Evolutionary conservation across 352 stramenopile genomes (phyloP).

Genomic region (Pythium chondricola): DNA sequence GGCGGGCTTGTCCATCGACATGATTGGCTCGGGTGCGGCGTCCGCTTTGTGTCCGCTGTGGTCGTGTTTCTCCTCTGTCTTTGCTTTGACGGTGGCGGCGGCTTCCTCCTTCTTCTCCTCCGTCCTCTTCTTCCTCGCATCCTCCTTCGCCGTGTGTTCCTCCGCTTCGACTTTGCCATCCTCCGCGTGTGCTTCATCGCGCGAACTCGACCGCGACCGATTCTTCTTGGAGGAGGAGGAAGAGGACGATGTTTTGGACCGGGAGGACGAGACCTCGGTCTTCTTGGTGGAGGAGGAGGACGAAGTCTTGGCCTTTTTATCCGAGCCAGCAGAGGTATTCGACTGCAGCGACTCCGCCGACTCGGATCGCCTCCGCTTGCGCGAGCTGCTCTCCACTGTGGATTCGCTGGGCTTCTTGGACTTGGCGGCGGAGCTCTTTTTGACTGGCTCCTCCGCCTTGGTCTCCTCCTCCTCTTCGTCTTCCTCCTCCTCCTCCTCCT

Average conservation of each 20-base stretch:
- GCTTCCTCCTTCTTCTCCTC: conserved; percentile 26
- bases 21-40: background rate
- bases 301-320: no score
- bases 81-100: no score
- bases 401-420: background rate
- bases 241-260: no score
- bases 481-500: background rate
- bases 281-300: conserved; percentile 5
- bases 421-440: conserved; percentile 1
- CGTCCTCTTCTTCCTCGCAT: conserved; percentile 13
- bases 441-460: conserved; percentile 2
- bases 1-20: conserved; percentile 14
- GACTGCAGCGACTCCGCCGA: background rate
- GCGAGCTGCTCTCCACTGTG: background rate
- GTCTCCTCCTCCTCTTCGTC: conserved; percentile 1
- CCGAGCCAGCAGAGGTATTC: no score
- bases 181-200: conserved; percentile 9
- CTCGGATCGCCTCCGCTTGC: background rate
- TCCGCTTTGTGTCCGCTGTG: background rate
- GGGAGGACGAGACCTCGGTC: no score
- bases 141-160: conserved; percentile 21
- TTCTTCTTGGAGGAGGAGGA: conserved; percentile 16
- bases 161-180: conserved; percentile 5
- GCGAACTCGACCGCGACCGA: background rate
- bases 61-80: background rate